Percentiles rank a stretch among this genome's conserved stretches.
phyloP scores from a whole-genome alignment of 129 eudicot genomes.

The Scalesia atractyloides region DNA sequence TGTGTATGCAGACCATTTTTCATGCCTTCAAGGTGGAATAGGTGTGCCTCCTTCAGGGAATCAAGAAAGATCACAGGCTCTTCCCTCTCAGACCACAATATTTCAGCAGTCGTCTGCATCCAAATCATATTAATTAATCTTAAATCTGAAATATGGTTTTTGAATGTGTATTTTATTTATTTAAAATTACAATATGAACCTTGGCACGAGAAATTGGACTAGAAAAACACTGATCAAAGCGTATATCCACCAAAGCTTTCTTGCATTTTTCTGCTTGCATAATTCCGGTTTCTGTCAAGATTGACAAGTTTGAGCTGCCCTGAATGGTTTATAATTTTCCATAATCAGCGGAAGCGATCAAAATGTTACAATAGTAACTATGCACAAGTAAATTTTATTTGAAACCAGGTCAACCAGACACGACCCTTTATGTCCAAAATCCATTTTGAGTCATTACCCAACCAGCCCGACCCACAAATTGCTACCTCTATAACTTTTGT shows the following conservation, averaged over 20 bases:
- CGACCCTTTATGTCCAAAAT: background rate
- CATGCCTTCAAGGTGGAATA: slow-evolving; percentile 77
- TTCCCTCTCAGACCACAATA: slow-evolving; percentile 67
- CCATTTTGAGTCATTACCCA: background rate
- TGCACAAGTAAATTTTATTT: background rate
- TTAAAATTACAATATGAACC: slow-evolving; percentile 36
- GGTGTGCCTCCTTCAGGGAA: slow-evolving; percentile 72
- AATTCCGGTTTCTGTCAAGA: slow-evolving; percentile 61
- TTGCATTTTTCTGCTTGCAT: slow-evolving; percentile 71
- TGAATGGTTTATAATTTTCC: slow-evolving; percentile 20
- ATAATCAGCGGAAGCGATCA: slow-evolving; percentile 18
- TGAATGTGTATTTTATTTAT: background rate
- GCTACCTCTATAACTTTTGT: background rate
- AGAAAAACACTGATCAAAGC: slow-evolving; percentile 72
- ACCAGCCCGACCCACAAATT: background rate
- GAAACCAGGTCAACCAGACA: background rate
- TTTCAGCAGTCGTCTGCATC: slow-evolving; percentile 70
- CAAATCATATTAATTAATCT: background rate
- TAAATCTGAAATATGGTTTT: background rate
- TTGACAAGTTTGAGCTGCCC: slow-evolving; percentile 75
- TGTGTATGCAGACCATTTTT: slow-evolving; percentile 58
- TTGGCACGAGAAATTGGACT: slow-evolving; percentile 85
- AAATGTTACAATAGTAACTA: background rate
- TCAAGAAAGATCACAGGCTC: slow-evolving; percentile 72
- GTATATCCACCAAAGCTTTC: slow-evolving; percentile 56